phyloP scores from a whole-genome alignment of 805 yeast species.

The Candida hungchunana region DNA sequence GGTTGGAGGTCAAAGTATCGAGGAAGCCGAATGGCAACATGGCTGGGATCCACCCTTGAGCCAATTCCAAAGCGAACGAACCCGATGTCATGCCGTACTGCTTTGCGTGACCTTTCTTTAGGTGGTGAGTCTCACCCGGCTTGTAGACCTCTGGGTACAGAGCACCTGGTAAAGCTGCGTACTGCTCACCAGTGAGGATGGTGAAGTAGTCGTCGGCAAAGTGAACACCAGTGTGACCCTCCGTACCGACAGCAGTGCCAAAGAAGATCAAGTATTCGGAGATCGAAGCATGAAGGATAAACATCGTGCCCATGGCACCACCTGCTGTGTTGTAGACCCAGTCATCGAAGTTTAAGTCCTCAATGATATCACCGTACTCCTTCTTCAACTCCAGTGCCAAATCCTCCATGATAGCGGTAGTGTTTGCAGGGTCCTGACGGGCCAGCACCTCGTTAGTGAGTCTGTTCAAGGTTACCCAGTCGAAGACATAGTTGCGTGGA shows the following conservation, averaged over 20 bases:
- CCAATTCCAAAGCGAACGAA: conserved; percentile 86
- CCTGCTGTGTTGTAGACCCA: conserved; percentile 99
- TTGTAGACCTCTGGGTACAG: conserved; percentile 62
- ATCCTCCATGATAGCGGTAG: conserved; percentile 59
- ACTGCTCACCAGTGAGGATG: conserved; percentile 75
- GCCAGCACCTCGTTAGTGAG: conserved; percentile 53
- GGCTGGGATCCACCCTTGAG: conserved; percentile 98
- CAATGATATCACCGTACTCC: conserved; percentile 71
- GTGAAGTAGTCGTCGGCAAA: conserved; percentile 98
- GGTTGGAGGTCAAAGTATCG: conserved; percentile 73
- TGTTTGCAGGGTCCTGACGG: conserved; percentile 51
- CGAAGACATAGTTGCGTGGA: conserved; percentile 69
- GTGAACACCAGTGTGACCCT: conserved; percentile 94
- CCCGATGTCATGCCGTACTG: conserved; percentile 86
- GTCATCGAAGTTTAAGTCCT: conserved; percentile 67
- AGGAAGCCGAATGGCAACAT: conserved; percentile 96
- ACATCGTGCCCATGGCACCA: conserved; percentile 97
- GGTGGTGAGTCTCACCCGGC: conserved; percentile 87
- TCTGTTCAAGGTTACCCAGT: conserved; percentile 53
- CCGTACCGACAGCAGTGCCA: conserved; percentile 92
- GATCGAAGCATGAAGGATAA: conserved; percentile 90
- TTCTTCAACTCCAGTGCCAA: conserved; percentile 54
- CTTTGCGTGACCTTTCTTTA: conserved; percentile 66
- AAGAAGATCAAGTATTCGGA: conserved; percentile 90
- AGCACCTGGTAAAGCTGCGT: conserved; percentile 64